phyloP scores from a whole-genome alignment of 768 basidiomycete genomes.

The Trametes sanguinea region DNA sequence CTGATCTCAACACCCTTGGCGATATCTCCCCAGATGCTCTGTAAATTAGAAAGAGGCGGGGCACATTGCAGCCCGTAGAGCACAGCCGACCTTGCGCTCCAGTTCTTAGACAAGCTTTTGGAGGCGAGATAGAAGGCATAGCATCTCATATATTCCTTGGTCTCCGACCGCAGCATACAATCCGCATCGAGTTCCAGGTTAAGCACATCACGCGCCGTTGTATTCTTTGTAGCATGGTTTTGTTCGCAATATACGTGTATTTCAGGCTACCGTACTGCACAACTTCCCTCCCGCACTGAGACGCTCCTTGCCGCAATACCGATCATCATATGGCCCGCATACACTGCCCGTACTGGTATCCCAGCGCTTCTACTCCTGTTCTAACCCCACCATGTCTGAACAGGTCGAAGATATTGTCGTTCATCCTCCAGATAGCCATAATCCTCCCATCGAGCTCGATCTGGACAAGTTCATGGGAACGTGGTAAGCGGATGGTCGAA shows the following conservation, averaged over 20 bases:
- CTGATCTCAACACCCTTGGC: slow-evolving; percentile 58
- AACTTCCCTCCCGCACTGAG: too few relatives aligned
- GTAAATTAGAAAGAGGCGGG: slow-evolving; percentile 2
- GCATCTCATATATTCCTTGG: too few relatives aligned
- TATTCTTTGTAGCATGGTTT: slow-evolving; percentile 7
- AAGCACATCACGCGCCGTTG: not conserved
- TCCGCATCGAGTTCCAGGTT: too few relatives aligned
- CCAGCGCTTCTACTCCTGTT: not conserved
- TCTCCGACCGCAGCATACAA: too few relatives aligned
- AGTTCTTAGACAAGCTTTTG: not conserved
- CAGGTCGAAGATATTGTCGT: slow-evolving; percentile 9
- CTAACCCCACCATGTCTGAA: not conserved
- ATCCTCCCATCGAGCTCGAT: slow-evolving; percentile 21
- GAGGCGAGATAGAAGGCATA: too few relatives aligned
- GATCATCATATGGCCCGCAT: too few relatives aligned
- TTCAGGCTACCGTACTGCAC: not conserved
- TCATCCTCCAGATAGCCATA: slow-evolving; percentile 10
- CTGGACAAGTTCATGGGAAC: slow-evolving; percentile 29
- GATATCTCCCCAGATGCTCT: slow-evolving; percentile 71
- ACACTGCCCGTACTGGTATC: too few relatives aligned
- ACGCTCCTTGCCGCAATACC: too few relatives aligned
- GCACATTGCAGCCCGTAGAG: not conserved
- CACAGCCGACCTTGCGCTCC: not conserved
- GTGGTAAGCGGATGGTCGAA: slow-evolving; percentile 16
- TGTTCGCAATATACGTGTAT: not conserved